Conservation (phyloP, 2,329 filamentous ascomycete genomes). For the Fusarium burgessii region DNA sequence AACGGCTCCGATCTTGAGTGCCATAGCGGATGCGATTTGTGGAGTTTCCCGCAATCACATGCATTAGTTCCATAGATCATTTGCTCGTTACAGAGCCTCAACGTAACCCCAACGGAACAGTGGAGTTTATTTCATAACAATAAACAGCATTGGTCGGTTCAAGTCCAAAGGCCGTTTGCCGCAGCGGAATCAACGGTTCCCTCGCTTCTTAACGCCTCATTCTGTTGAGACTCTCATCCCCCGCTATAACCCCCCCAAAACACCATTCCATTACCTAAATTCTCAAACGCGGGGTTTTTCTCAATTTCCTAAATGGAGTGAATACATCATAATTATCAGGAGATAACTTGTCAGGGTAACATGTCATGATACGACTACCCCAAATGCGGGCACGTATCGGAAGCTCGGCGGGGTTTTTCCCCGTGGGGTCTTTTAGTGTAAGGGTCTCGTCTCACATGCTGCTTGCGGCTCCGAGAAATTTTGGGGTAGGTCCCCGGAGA, state of each 20-base stretch:
- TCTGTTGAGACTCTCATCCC: rapidly evolving
- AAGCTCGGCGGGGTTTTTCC: slow-evolving; percentile 16
- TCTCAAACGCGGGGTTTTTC: not conserved
- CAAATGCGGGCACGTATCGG: slow-evolving; percentile 34
- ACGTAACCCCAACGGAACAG: not conserved
- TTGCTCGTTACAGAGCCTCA: not conserved
- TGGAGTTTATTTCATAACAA: rapidly evolving
- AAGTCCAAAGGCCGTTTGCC: no score
- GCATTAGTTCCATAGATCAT: not conserved
- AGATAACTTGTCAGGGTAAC: slow-evolving; percentile 8
- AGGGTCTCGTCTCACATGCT: slow-evolving; percentile 19
- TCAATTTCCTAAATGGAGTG: not conserved
- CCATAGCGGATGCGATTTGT: not conserved
- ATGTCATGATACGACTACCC: slow-evolving; percentile 2
- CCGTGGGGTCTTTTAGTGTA: slow-evolving; percentile 15
- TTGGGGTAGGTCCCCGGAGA: slow-evolving; percentile 10
- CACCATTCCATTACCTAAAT: rapidly evolving
- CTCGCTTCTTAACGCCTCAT: not conserved
- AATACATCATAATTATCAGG: not conserved
- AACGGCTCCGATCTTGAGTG: not conserved
- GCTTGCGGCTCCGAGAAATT: slow-evolving; percentile 23
- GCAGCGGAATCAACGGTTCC: not conserved
- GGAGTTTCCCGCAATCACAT: slow-evolving; percentile 5
- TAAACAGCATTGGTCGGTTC: rapidly evolving
- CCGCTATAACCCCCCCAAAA: not conserved